Percentiles rank a stretch among this genome's conserved stretches.
phyloP scores from a whole-genome alignment of 192 early-diverging fungal species.

The Diversispora epigaea region DNA sequence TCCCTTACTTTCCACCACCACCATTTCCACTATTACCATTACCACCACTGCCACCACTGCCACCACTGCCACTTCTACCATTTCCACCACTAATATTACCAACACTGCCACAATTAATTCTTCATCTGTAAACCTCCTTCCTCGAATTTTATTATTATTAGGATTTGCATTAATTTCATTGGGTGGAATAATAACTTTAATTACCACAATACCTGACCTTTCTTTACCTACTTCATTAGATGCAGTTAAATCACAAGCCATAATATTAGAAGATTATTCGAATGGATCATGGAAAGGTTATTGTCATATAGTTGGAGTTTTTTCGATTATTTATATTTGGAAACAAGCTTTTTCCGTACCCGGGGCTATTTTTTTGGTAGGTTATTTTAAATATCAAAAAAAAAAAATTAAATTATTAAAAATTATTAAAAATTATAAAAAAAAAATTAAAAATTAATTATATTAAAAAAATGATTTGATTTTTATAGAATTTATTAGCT shows the following conservation, averaged over 20 bases:
- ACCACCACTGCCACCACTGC: too few relatives aligned
- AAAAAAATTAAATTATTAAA: not conserved
- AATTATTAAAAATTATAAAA: not conserved
- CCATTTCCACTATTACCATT: too few relatives aligned
- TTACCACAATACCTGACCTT: slow-evolving; percentile 37
- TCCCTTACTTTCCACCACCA: too few relatives aligned
- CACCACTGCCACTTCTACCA: too few relatives aligned
- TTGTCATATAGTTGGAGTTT: slow-evolving; percentile 42
- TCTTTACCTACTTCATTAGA: slow-evolving; percentile 51
- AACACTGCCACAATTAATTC: too few relatives aligned
- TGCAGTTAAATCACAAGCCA: slow-evolving; percentile 49
- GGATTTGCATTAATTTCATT: slow-evolving; percentile 36
- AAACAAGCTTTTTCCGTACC: slow-evolving; percentile 59
- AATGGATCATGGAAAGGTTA: slow-evolving; percentile 45
- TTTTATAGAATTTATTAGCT: slow-evolving; percentile 41
- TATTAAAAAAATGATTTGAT: not conserved
- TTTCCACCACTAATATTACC: too few relatives aligned
- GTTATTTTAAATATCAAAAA: not conserved
- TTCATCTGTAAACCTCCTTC: slow-evolving; percentile 29
- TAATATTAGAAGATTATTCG: slow-evolving; percentile 45
- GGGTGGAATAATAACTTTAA: slow-evolving; percentile 35
- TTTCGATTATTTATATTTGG: slow-evolving; percentile 53
- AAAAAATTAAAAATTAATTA: slow-evolving; percentile 14
- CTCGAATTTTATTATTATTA: slow-evolving; percentile 37
- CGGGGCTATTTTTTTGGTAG: slow-evolving; percentile 53